Evolutionary conservation across 441 rosid species (phyloP).

Genomic region (Dalechampia spathulata): DNA sequence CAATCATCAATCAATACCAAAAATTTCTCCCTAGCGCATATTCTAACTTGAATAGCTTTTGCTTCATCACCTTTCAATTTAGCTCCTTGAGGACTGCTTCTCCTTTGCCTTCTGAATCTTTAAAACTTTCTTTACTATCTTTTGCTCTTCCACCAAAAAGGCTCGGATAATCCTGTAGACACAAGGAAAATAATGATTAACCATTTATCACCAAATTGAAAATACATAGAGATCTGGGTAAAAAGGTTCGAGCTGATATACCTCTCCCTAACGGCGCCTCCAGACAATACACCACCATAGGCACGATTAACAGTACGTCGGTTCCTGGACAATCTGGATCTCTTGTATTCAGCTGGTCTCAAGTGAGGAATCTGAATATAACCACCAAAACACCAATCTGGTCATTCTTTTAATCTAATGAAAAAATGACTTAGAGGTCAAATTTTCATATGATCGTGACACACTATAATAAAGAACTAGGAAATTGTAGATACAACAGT

Average conservation of each 20-base stretch:
- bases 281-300: constrained; percentile 59
- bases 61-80: constrained; percentile 6
- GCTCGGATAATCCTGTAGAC: constrained; percentile 68
- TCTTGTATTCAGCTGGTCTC: constrained; percentile 57
- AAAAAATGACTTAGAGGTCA: too few species aligned
- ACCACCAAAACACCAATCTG: not conserved
- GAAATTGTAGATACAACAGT: too few species aligned
- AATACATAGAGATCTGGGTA: not conserved
- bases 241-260: not conserved
- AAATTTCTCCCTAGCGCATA: constrained; percentile 22
- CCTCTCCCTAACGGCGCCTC: constrained; percentile 57
- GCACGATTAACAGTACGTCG: constrained; percentile 53
- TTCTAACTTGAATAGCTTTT: not conserved
- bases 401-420: not conserved
- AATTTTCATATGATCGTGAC: too few species aligned
- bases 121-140: constrained; percentile 82
- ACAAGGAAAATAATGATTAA: not conserved
- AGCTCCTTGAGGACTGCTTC: constrained; percentile 53
- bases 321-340: constrained; percentile 46
- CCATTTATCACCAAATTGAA: not conserved
- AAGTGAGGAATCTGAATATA: constrained; percentile 49
- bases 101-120: constrained; percentile 86
- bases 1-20: constrained; percentile 19
- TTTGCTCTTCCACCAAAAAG: constrained; percentile 86
- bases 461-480: too few species aligned